phyloP scores from a whole-genome alignment of 768 basidiomycete genomes.

The Collybia sp. region DNA sequence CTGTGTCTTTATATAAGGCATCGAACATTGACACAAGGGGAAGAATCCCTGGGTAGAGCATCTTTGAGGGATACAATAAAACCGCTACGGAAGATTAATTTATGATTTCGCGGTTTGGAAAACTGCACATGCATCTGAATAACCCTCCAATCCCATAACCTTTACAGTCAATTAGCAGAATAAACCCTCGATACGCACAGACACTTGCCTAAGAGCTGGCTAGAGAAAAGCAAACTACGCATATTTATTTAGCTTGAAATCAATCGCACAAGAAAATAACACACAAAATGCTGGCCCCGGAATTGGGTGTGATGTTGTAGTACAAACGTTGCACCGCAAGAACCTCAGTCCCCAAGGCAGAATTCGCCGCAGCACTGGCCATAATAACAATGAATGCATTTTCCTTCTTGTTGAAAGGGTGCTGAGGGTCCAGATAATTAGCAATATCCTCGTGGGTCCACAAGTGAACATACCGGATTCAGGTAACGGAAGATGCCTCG shows the following conservation, averaged over 20 bases:
- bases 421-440: constrained; percentile 22
- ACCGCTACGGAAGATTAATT: constrained; percentile 22
- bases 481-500: constrained; percentile 41
- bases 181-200: neutral
- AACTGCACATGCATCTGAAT: constrained; percentile 33
- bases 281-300: constrained; percentile 38
- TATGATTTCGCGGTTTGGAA: neutral
- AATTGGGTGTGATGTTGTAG: constrained; percentile 47
- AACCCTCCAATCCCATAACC: constrained; percentile 56
- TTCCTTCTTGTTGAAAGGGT: constrained; percentile 58
- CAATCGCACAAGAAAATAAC: constrained; percentile 1
- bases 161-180: constrained; percentile 17
- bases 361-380: constrained; percentile 49
- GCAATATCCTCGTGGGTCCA: neutral
- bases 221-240: constrained; percentile 25
- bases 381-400: constrained; percentile 56
- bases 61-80: constrained; percentile 48
- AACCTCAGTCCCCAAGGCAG: constrained; percentile 49
- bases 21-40: constrained; percentile 47
- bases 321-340: constrained; percentile 50
- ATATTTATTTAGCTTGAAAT: neutral
- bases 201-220: constrained; percentile 25
- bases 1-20: constrained; percentile 38
- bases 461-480: constrained; percentile 38
- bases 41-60: constrained; percentile 43